Percentiles rank a stretch among this genome's conserved stretches.
Evolutionary conservation across 495 filamentous ascomycete species (phyloP).

Genomic region (Peziza echinospora): DNA sequence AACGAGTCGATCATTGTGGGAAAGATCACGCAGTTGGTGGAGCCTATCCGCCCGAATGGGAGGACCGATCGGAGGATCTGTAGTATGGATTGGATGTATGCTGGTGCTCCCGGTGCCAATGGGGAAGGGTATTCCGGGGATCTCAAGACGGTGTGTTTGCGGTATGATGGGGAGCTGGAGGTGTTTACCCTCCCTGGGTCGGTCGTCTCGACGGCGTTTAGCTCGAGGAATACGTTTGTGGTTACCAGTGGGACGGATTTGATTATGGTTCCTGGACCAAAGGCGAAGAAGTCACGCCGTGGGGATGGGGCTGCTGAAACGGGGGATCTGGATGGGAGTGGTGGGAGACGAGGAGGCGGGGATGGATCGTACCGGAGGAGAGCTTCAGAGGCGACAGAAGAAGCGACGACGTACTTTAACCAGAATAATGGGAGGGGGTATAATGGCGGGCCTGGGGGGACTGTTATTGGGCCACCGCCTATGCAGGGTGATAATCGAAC

Average conservation of each 20-base stretch:
- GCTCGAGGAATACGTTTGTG: constrained; percentile 3
- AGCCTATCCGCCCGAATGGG: constrained; percentile 19
- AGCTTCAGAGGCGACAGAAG: not conserved
- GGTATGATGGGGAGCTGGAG: constrained; percentile 11
- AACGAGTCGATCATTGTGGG: constrained; percentile 15
- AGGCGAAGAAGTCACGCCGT: not conserved
- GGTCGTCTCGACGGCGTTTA: constrained; percentile 10
- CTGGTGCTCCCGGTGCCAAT: constrained; percentile 18
- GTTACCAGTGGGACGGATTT: not conserved
- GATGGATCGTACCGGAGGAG: not conserved
- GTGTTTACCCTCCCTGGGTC: constrained; percentile 10
- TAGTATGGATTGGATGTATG: constrained; percentile 66
- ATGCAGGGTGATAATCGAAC: not conserved
- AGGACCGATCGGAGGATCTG: constrained; percentile 45
- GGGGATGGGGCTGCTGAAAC: not conserved
- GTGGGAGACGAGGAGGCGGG: too few relatives aligned
- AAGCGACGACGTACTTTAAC: too few relatives aligned
- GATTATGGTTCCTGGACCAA: not conserved
- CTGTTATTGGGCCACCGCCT: not conserved
- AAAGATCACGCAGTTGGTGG: constrained; percentile 10
- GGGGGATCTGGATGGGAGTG: not conserved
- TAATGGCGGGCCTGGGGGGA: not conserved
- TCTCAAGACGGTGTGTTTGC: constrained; percentile 7
- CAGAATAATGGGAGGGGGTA: too few relatives aligned
- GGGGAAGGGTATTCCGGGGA: not conserved